Evolutionary conservation across 345 rosid genomes (phyloP).

Genomic region (Erysimum cheiranthoides): DNA sequence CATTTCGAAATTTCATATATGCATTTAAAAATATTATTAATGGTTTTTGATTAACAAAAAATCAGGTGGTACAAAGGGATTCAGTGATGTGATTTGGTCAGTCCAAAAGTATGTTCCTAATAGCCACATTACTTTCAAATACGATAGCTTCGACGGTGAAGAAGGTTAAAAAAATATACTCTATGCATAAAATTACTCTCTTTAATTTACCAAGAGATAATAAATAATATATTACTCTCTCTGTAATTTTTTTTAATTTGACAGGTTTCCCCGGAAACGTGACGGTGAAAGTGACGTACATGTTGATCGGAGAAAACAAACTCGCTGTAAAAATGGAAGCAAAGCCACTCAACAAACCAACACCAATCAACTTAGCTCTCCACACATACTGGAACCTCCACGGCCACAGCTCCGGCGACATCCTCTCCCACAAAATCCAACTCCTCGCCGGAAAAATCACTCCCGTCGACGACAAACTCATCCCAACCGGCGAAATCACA

Average conservation of each 20-base stretch:
- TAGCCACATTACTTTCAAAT: slow-evolving; percentile 62
- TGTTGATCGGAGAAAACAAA: slow-evolving; percentile 56
- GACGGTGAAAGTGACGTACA: slow-evolving; percentile 63
- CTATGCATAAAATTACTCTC: too few relatives aligned
- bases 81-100: slow-evolving; percentile 69
- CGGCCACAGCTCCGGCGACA: slow-evolving; percentile 67
- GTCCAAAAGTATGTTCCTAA: slow-evolving; percentile 47
- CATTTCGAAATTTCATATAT: not conserved
- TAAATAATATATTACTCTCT: too few relatives aligned
- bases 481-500: slow-evolving; percentile 70
- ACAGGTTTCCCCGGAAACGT: slow-evolving; percentile 85
- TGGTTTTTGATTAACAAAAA: not conserved
- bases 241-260: not conserved
- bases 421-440: slow-evolving; percentile 67
- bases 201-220: too few relatives aligned
- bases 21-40: not conserved
- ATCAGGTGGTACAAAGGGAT: slow-evolving; percentile 81
- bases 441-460: slow-evolving; percentile 57
- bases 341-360: slow-evolving; percentile 56
- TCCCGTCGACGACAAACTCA: slow-evolving; percentile 71
- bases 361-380: slow-evolving; percentile 79
- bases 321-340: slow-evolving; percentile 68
- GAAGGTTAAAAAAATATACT: slow-evolving; percentile 54
- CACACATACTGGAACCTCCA: slow-evolving; percentile 90
- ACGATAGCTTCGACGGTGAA: slow-evolving; percentile 71